Conservation (phyloP, 768 basidiomycete genomes). For the Boletus subparvulus region DNA sequence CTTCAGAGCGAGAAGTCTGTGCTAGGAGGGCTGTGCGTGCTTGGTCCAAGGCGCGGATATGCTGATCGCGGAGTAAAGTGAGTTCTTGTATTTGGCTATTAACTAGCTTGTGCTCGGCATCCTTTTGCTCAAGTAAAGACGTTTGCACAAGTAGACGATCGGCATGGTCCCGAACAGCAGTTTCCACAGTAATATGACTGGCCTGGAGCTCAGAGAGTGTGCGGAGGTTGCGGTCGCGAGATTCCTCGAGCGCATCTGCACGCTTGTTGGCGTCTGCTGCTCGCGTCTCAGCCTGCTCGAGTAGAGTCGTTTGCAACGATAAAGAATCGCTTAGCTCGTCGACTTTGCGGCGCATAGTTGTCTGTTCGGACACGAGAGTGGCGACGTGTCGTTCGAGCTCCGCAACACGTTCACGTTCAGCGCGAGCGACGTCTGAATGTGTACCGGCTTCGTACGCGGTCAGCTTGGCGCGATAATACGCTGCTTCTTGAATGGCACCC, state of each 20-base stretch:
- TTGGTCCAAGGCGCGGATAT: slow-evolving; percentile 86
- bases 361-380: slow-evolving; percentile 59
- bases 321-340: slow-evolving; percentile 71
- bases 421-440: slow-evolving; percentile 58
- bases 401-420: slow-evolving; percentile 75
- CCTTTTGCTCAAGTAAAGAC: slow-evolving; percentile 71
- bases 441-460: slow-evolving; percentile 75
- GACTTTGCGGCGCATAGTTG: slow-evolving; percentile 66
- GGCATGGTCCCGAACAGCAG: slow-evolving; percentile 69
- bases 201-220: slow-evolving; percentile 72
- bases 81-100: slow-evolving; percentile 74
- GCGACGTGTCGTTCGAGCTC: slow-evolving; percentile 75
- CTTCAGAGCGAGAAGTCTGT: slow-evolving; percentile 72
- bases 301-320: slow-evolving; percentile 73
- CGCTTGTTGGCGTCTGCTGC: slow-evolving; percentile 72
- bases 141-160: slow-evolving; percentile 73
- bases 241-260: slow-evolving; percentile 70
- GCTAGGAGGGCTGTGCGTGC: slow-evolving; percentile 74
- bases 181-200: slow-evolving; percentile 57
- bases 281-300: slow-evolving; percentile 76
- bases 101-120: slow-evolving; percentile 69
- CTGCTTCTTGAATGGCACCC: slow-evolving; percentile 88
- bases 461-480: slow-evolving; percentile 95
- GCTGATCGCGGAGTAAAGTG: slow-evolving; percentile 69
- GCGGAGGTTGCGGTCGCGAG: slow-evolving; percentile 60